These are phyloP conservation scores for Albifimbria verrucaria DNA, from an alignment of 2,329 filamentous ascomycete species.

Conservation along the genomic window DNA sequence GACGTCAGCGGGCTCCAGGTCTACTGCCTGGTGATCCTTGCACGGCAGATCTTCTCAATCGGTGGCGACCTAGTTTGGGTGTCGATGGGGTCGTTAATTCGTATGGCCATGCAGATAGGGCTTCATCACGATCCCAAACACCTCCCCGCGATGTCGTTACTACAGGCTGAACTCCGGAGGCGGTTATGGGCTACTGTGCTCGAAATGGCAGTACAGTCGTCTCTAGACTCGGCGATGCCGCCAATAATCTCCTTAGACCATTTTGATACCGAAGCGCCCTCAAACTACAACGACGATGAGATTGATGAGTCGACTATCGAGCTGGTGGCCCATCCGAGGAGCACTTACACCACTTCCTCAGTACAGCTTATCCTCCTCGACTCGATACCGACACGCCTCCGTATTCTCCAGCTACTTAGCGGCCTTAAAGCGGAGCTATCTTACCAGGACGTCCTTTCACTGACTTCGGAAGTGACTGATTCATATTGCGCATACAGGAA, in stretches of 20 bases:
- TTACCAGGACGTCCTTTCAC: slow-evolving; percentile 30
- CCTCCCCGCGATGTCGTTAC: slow-evolving; percentile 28
- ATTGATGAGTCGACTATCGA: slow-evolving; percentile 11
- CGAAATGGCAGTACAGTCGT: slow-evolving; percentile 34
- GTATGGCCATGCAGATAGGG: slow-evolving; percentile 42
- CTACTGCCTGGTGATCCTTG: slow-evolving; percentile 34
- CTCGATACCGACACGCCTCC: slow-evolving; percentile 32
- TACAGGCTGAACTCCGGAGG: slow-evolving; percentile 36
- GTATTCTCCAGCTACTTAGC: slow-evolving; percentile 30
- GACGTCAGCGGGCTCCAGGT: slow-evolving; percentile 34
- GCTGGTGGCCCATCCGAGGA: not conserved
- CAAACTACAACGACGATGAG: slow-evolving; percentile 31
- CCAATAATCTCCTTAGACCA: slow-evolving; percentile 35
- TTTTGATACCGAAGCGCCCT: slow-evolving; percentile 35
- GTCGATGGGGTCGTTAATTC: slow-evolving; percentile 36
- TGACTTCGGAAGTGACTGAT: slow-evolving; percentile 29
- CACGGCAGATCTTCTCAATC: slow-evolving; percentile 37
- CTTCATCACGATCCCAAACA: slow-evolving; percentile 39
- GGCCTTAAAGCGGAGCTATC: slow-evolving; percentile 26
- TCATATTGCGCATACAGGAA: slow-evolving; percentile 18
- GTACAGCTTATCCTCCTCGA: slow-evolving; percentile 32
- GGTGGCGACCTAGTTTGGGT: slow-evolving; percentile 39
- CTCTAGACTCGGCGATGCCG: slow-evolving; percentile 36
- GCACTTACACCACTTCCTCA: slow-evolving; percentile 25
- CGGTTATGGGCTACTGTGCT: slow-evolving; percentile 42